Evolutionary conservation across 371 early-diverging fungal species (phyloP).

Genomic region (Conidiobolus incongruus): DNA sequence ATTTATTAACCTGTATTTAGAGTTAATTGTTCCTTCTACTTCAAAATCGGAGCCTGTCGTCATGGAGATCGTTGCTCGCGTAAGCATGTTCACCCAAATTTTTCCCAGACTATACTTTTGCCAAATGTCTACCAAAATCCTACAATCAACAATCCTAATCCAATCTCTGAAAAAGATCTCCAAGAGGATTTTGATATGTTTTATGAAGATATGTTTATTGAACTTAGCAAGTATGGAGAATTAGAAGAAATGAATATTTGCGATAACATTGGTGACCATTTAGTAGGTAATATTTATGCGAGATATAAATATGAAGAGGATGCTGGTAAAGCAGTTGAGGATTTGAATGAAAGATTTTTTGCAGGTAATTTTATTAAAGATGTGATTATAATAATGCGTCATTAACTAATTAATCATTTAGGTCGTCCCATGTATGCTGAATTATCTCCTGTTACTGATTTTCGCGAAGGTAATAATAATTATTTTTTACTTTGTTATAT

Average conservation of each 20-base stretch:
- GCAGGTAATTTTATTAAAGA: constrained; percentile 50
- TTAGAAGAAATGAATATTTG: constrained; percentile 90
- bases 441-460: constrained; percentile 89
- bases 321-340: constrained; percentile 75
- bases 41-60: constrained; percentile 95
- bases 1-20: constrained; percentile 16
- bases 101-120: constrained; percentile 80
- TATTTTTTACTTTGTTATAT: too few species aligned
- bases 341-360: constrained; percentile 84
- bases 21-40: constrained; percentile 96
- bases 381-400: neutral
- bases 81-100: constrained; percentile 91
- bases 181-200: constrained; percentile 91
- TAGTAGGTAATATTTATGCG: constrained; percentile 95
- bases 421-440: constrained; percentile 87
- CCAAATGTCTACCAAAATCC: constrained; percentile 93
- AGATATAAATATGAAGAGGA: constrained; percentile 77
- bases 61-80: constrained; percentile 95
- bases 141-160: constrained; percentile 42
- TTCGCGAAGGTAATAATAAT: constrained; percentile 52
- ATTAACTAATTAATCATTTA: constrained; percentile 7
- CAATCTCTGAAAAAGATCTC: constrained; percentile 32
- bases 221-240: constrained; percentile 84
- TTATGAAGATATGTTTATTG: constrained; percentile 91
- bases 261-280: constrained; percentile 95